A percentile compares a stretch with the other conserved stretches of the same genome.
These are phyloP conservation scores for Erythrophleum ivorense DNA, from an alignment of 331 rosid species.

Conservation along the genomic window DNA sequence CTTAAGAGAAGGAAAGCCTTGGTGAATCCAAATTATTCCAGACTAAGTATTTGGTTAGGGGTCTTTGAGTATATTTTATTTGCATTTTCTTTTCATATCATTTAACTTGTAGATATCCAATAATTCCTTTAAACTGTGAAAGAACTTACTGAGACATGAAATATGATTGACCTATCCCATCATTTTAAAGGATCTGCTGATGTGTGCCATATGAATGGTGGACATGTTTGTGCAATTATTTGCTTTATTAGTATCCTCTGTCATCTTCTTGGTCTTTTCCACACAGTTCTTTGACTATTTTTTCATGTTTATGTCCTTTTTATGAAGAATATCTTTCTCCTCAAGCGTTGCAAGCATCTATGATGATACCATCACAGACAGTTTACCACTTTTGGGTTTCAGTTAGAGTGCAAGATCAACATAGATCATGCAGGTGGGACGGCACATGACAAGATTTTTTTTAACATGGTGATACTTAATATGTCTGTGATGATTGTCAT, in stretches of 20 bases:
- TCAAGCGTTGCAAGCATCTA: constrained; percentile 65
- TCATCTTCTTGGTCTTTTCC: constrained; percentile 39
- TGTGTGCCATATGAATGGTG: constrained; percentile 12
- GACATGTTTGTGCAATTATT: constrained; percentile 20
- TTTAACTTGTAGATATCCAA: not conserved
- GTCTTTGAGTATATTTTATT: not conserved
- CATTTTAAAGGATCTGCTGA: not conserved
- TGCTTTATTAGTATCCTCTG: constrained; percentile 26
- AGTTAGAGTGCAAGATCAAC: constrained; percentile 57
- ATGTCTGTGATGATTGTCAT: constrained; percentile 69
- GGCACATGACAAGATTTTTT: constrained; percentile 48
- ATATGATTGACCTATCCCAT: not conserved
- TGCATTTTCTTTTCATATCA: not conserved
- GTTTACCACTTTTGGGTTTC: constrained; percentile 64
- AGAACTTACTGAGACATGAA: not conserved
- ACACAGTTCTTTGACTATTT: constrained; percentile 52
- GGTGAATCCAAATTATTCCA: not conserved
- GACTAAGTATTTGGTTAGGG: not conserved
- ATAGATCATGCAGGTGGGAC: constrained; percentile 75
- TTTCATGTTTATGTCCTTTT: constrained; percentile 56
- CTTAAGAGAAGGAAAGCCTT: not conserved
- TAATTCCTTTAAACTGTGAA: not conserved
- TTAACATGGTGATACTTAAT: constrained; percentile 60
- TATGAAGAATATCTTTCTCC: constrained; percentile 56
- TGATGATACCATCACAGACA: constrained; percentile 73